Evolutionary conservation across 768 basidiomycete genomes (phyloP), one percentile per base, ranked within the genome.

Genomic region (Suillus spraguei): DNA sequence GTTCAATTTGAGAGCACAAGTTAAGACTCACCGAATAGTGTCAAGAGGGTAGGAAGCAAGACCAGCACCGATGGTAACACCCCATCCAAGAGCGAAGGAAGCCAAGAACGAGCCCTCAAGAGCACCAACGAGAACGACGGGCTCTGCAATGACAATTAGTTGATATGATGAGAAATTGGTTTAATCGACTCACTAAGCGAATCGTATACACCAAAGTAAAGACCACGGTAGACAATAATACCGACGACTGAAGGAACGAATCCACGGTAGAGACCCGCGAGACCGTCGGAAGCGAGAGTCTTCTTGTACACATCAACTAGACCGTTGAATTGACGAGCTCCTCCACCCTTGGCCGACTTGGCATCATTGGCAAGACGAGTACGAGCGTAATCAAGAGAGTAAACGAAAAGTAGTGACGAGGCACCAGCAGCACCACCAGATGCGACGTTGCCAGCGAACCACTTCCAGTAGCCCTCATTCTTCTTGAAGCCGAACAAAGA

Each of bases 391-490:
- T 99, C 97, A 67, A 99, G 90, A 46, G 97, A 99, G 88, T 99
- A 99, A 79, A 99, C 97, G 81, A 99, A 99, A 77, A 99, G 92
- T 62, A 99, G 83, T 32, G 97, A 99, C 14, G 95, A 92, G 65
- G 97, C 97, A 90, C 97, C 97, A 78, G 97, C 97, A 70, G 93
- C 97, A 88, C 92, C 95, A 94, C 97, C 97, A 69, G 95, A 95
- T 59, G 93, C 93, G 68, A 99, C 91, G 77, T 99, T 99, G 74
- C 97, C 97, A 81, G 81, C 94, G 77, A 99, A 97, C 97, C 96
- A 99, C 77, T 76, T 93, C 91, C 93, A 95, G 86, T 99, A 99
- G 64, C 97, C 97, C 0, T 98, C 97, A 60, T 79, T 85, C 87
- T 98, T 97, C 85, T 94, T 96, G 90, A 97, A 99, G 68, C 95